Evolutionary conservation across 306 rosid genomes (phyloP).

Genomic region (Glycine soja): DNA sequence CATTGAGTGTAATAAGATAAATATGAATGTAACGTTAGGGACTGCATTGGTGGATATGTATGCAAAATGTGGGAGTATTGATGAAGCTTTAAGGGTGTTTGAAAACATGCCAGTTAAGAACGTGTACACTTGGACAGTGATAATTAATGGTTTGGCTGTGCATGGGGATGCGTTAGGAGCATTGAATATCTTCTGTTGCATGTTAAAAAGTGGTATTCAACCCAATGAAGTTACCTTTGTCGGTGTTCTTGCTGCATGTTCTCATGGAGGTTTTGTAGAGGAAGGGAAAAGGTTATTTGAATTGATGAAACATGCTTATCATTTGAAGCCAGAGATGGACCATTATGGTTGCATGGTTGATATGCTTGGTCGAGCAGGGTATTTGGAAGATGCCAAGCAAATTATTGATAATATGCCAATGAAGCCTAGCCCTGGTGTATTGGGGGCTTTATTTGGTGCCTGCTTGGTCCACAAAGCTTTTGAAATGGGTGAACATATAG

Average conservation of each 20-base stretch:
- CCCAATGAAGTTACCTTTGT: conserved; percentile 56
- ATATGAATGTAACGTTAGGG: conserved; percentile 43
- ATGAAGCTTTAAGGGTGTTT: conserved; percentile 53
- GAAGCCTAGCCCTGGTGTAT: conserved; percentile 50
- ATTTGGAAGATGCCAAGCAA: conserved; percentile 54
- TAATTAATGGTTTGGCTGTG: conserved; percentile 54
- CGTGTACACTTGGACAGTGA: conserved; percentile 56
- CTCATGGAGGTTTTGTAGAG: conserved; percentile 57
- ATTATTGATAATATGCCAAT: conserved; percentile 58
- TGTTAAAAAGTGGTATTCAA: conserved; percentile 52
- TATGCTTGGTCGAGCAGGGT: conserved; percentile 57
- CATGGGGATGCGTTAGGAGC: conserved; percentile 50
- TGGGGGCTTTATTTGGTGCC: conserved; percentile 55
- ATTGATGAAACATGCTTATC: conserved; percentile 45
- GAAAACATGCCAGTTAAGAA: conserved; percentile 47
- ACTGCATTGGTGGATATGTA: conserved; percentile 57
- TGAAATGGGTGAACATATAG: conserved; percentile 53
- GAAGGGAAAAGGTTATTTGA: conserved; percentile 50
- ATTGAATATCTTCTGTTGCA: conserved; percentile 49
- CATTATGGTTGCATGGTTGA: conserved; percentile 67
- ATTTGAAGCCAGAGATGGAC: conserved; percentile 53
- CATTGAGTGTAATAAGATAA: conserved; percentile 37
- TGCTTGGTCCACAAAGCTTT: conserved; percentile 53
- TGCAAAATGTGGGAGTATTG: conserved; percentile 57
- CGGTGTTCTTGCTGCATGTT: conserved; percentile 55